Evolutionary conservation across 2,329 filamentous ascomycete genomes (phyloP).

Genomic region (Pseudohalonectria lignicola): DNA sequence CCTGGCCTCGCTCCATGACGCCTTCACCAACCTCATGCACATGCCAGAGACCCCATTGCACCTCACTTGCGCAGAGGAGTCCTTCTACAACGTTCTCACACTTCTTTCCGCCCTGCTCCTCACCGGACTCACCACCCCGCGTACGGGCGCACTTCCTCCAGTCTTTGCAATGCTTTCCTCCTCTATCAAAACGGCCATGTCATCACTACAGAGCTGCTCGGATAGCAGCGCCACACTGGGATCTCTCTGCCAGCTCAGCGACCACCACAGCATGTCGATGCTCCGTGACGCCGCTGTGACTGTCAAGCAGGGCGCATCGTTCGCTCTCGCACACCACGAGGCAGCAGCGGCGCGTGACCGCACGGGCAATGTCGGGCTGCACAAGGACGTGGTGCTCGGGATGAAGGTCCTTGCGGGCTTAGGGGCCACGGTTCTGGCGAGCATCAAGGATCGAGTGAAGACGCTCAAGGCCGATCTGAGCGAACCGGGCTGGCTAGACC

Average conservation of each 20-base stretch:
- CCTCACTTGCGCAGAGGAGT: slow-evolving; percentile 29
- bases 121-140: slow-evolving; percentile 10
- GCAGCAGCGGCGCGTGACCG: slow-evolving; percentile 20
- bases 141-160: slow-evolving; percentile 1
- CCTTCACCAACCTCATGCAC: slow-evolving; percentile 27
- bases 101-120: slow-evolving; percentile 22
- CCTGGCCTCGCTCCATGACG: slow-evolving; percentile 28
- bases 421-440: no score
- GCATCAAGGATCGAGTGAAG: slow-evolving; percentile 7
- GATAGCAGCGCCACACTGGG: neutral
- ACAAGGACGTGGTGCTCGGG: slow-evolving; percentile 20
- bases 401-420: no score
- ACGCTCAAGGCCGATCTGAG: slow-evolving; percentile 16
- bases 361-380: slow-evolving; percentile 17
- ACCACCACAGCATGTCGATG: slow-evolving; percentile 23
- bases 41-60: slow-evolving; percentile 8
- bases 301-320: slow-evolving; percentile 17
- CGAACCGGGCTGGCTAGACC: slow-evolving; percentile 24
- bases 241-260: slow-evolving; percentile 16
- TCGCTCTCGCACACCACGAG: slow-evolving; percentile 18
- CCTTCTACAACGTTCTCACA: slow-evolving; percentile 31
- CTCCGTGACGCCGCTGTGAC: slow-evolving; percentile 24
- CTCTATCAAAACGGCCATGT: slow-evolving; percentile 6
- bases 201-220: neutral
- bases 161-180: neutral